phyloP scores from a whole-genome alignment of 805 yeast genomes.

The Debaryomyces prosopidis region DNA sequence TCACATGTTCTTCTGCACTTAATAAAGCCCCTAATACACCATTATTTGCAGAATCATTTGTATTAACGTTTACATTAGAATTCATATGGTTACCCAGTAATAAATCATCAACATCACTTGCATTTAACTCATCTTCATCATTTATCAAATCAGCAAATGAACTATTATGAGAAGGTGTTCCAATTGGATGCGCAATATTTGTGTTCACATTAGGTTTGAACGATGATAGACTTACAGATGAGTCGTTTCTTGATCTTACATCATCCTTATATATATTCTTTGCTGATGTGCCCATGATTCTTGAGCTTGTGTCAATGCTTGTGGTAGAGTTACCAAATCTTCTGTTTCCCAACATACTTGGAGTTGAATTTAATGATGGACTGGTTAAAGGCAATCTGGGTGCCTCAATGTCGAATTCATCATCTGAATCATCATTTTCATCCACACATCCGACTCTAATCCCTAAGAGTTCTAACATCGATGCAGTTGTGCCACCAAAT shows the following conservation, averaged over 20 bases:
- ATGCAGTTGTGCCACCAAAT: conserved; percentile 98
- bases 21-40: conserved; percentile 44
- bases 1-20: conserved; percentile 70
- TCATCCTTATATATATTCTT: conserved; percentile 20
- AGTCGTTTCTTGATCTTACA: conserved; percentile 29
- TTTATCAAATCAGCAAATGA: conserved; percentile 20
- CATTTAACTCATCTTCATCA: conserved; percentile 20
- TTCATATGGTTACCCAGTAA: conserved; percentile 11
- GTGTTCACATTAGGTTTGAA: conserved; percentile 5
- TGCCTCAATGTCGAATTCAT: conserved; percentile 92
- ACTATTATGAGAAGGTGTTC: conserved; percentile 11
- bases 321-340: conserved; percentile 13
- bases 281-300: conserved; percentile 5
- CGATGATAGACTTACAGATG: conserved; percentile 26
- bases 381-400: conserved; percentile 37
- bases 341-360: conserved; percentile 16
- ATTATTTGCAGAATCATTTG: conserved; percentile 6
- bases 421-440: conserved; percentile 75
- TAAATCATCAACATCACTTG: conserved; percentile 42
- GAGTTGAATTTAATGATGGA: conserved; percentile 2
- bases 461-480: conserved; percentile 93
- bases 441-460: conserved; percentile 89
- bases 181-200: background rate
- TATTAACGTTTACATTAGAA: background rate
- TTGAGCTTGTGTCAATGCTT: conserved; percentile 2